A percentile compares a stretch with the other conserved stretches of the same genome.
These are phyloP conservation scores for Vitis hybrid DNA, from an alignment of 177 flowering plant genomes.

Conservation along the genomic window DNA sequence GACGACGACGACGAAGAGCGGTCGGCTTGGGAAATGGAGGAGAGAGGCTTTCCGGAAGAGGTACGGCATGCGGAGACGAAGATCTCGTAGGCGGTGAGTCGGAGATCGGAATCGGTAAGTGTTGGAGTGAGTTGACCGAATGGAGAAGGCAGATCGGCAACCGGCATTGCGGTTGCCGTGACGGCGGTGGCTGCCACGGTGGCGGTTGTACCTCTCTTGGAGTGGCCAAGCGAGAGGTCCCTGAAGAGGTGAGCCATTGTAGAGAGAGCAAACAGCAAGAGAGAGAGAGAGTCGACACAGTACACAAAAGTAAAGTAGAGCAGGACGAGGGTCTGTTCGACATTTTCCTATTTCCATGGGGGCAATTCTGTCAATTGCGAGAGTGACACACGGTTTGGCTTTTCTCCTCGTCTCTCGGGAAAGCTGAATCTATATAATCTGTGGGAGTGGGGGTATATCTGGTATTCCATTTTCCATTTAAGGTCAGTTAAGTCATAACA, in stretches of 20 bases:
- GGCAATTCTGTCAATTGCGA: too few relatives aligned
- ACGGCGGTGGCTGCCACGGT: slow-evolving; percentile 18
- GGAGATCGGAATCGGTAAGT: slow-evolving; percentile 65
- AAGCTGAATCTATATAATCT: too few relatives aligned
- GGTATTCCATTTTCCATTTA: too few relatives aligned
- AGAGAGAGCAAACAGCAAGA: slow-evolving; percentile 13
- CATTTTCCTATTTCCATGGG: too few relatives aligned
- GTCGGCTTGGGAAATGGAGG: slow-evolving; percentile 33
- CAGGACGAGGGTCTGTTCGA: too few relatives aligned
- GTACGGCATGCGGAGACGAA: slow-evolving; percentile 76
- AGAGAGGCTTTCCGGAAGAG: slow-evolving; percentile 62
- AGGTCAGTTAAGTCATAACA: too few relatives aligned
- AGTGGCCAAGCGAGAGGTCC: slow-evolving; percentile 62
- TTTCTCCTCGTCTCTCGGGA: too few relatives aligned
- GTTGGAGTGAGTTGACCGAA: slow-evolving; percentile 56
- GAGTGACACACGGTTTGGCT: too few relatives aligned
- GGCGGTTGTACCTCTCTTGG: slow-evolving; percentile 44
- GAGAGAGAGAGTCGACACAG: slow-evolving; percentile 17
- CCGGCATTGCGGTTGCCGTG: slow-evolving; percentile 12
- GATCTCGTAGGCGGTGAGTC: slow-evolving; percentile 84
- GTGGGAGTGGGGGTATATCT: too few relatives aligned
- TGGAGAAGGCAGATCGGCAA: slow-evolving; percentile 55
- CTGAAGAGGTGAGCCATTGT: slow-evolving; percentile 79
- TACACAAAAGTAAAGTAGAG: neutral
- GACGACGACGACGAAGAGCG: slow-evolving; percentile 23